Conservation (phyloP, 345 rosid genomes). For the Luvunga scandens region DNA sequence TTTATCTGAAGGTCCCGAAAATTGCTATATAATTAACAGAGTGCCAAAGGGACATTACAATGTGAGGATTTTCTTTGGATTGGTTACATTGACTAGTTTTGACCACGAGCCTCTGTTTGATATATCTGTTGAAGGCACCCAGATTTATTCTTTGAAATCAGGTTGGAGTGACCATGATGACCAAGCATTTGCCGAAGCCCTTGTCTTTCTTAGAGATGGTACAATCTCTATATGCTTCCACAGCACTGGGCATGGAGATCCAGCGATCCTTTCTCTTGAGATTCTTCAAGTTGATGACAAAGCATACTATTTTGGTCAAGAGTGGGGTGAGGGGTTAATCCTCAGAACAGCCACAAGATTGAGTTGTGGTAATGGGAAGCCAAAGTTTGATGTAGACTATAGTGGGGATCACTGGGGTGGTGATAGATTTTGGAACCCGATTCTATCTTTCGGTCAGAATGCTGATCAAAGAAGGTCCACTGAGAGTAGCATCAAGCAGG, state of each 20-base stretch:
- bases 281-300: slow-evolving; percentile 81
- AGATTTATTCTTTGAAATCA: slow-evolving; percentile 64
- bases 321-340: slow-evolving; percentile 54
- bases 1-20: slow-evolving; percentile 81
- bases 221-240: slow-evolving; percentile 84
- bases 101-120: slow-evolving; percentile 87
- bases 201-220: slow-evolving; percentile 62
- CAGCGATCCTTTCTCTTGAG: slow-evolving; percentile 77
- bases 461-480: slow-evolving; percentile 67
- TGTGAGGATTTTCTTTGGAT: slow-evolving; percentile 78
- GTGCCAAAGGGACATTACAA: slow-evolving; percentile 84
- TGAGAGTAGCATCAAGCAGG: slow-evolving; percentile 53
- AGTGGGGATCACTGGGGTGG: slow-evolving; percentile 93
- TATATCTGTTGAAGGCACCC: slow-evolving; percentile 86
- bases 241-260: slow-evolving; percentile 98
- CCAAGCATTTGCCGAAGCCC: slow-evolving; percentile 80
- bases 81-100: slow-evolving; percentile 35
- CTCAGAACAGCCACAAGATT: slow-evolving; percentile 74
- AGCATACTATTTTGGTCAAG: slow-evolving; percentile 66
- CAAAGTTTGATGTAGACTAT: slow-evolving; percentile 73
- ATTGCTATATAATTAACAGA: slow-evolving; percentile 69
- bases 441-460: slow-evolving; percentile 52
- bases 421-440: slow-evolving; percentile 87
- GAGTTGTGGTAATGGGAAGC: slow-evolving; percentile 69
- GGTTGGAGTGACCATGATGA: slow-evolving; percentile 88